Evolutionary conservation across 83 land plant genomes (phyloP).

Genomic region (Thuja plicata): DNA sequence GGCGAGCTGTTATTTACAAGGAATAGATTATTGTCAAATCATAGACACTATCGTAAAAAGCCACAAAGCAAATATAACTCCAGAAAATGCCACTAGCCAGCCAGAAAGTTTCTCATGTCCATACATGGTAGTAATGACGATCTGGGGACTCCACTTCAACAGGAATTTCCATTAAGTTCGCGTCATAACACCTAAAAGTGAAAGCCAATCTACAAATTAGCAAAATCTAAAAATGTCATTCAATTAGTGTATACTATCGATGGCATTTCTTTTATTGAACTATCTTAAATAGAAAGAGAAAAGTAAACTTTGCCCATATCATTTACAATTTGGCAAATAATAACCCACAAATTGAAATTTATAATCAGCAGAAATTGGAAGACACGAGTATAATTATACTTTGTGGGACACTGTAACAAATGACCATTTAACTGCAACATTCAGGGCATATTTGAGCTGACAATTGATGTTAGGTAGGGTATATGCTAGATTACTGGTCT

Average conservation of each 20-base stretch:
- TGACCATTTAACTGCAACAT: background rate
- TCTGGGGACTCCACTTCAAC: slow-evolving; percentile 96
- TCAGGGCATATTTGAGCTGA: background rate
- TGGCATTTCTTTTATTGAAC: background rate
- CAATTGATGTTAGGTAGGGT: background rate
- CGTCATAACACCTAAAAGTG: slow-evolving; percentile 73
- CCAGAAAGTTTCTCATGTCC: slow-evolving; percentile 8
- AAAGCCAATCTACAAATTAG: slow-evolving; percentile 9
- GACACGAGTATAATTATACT: background rate
- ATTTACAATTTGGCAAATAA: background rate
- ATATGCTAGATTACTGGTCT: background rate
- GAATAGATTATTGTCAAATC: slow-evolving; percentile 5
- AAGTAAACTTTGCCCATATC: background rate
- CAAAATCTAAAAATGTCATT: background rate
- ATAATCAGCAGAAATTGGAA: background rate
- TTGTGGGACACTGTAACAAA: background rate
- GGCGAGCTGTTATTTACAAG: slow-evolving; percentile 60
- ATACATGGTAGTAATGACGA: slow-evolving; percentile 93
- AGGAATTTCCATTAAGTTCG: slow-evolving; percentile 85
- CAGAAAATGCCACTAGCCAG: background rate
- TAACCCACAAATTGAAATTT: background rate
- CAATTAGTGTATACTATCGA: background rate
- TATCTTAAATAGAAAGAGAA: background rate
- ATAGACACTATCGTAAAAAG: background rate
- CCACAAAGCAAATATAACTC: background rate